A percentile compares a stretch with the other conserved stretches of the same genome.
phyloP scores from a whole-genome alignment of 306 rosid species.

The Trifolium repens region DNA sequence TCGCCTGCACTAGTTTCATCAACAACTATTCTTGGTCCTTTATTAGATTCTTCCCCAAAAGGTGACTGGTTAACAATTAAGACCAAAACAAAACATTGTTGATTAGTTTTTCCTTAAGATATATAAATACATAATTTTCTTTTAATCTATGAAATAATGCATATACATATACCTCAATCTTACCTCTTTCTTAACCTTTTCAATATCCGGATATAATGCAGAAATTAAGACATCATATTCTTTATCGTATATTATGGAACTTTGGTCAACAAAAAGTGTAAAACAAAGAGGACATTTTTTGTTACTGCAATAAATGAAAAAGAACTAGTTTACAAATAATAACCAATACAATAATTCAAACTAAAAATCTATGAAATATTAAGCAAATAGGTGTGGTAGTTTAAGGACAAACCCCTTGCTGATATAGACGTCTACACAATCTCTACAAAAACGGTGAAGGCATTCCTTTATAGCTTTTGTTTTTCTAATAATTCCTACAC shows the following conservation, averaged over 20 bases:
- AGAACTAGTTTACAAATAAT: not conserved
- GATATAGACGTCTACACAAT: slow-evolving; percentile 84
- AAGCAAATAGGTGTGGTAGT: not conserved
- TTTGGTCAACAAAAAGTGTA: slow-evolving; percentile 65
- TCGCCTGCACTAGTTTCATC: too few species aligned
- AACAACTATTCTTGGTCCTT: too few species aligned
- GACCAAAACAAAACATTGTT: too few species aligned
- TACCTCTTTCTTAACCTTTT: slow-evolving; percentile 47
- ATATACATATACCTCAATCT: too few species aligned
- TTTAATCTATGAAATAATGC: too few species aligned
- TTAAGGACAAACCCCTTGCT: slow-evolving; percentile 62
- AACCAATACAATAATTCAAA: slow-evolving; percentile 13
- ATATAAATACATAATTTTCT: too few species aligned
- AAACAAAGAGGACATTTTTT: slow-evolving; percentile 89
- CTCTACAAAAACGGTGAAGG: slow-evolving; percentile 84
- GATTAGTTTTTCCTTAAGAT: too few species aligned
- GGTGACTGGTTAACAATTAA: too few species aligned
- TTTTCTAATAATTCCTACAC: slow-evolving; percentile 74
- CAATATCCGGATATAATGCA: not conserved
- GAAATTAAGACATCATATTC: slow-evolving; percentile 36
- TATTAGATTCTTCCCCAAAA: too few species aligned
- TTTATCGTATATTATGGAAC: slow-evolving; percentile 78
- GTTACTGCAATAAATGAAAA: slow-evolving; percentile 50
- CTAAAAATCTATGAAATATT: not conserved
- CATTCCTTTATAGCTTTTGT: slow-evolving; percentile 81